Percentiles rank a stretch among this genome's conserved stretches.
Conservation (phyloP, 371 early-diverging fungal species). For the Funneliformis caledonium region DNA sequence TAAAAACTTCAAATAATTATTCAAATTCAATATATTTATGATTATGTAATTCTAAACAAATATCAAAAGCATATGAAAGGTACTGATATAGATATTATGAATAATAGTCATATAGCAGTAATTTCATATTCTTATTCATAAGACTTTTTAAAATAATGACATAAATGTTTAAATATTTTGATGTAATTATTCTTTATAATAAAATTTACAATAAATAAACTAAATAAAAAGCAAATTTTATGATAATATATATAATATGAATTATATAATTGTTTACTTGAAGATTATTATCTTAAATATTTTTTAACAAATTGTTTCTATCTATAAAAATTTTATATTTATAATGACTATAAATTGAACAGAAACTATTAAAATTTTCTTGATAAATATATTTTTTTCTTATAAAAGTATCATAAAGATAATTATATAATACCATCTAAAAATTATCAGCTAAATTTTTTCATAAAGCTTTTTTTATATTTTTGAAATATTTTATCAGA, state of each 20-base stretch:
- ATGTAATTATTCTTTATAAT: too few relatives aligned
- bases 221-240: too few relatives aligned
- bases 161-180: background rate
- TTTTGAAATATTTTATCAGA: slow-evolving; percentile 14
- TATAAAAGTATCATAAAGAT: background rate
- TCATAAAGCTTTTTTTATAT: slow-evolving; percentile 6
- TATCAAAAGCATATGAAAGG: slow-evolving; percentile 8
- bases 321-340: slow-evolving; percentile 9
- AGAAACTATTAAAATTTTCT: background rate
- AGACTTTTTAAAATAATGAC: background rate
- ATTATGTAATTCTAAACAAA: background rate
- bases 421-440: background rate
- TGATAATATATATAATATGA: background rate
- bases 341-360: background rate
- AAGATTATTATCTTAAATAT: background rate
- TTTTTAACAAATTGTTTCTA: background rate
- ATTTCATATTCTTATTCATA: slow-evolving; percentile 5
- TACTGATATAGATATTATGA: background rate
- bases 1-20: background rate
- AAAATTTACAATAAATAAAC: too few relatives aligned
- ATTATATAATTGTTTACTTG: background rate
- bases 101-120: background rate
- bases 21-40: background rate
- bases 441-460: background rate
- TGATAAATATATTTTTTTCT: background rate